Evolutionary conservation across 192 early-diverging fungal genomes (phyloP).

Genomic region (Coemansia sp.): DNA sequence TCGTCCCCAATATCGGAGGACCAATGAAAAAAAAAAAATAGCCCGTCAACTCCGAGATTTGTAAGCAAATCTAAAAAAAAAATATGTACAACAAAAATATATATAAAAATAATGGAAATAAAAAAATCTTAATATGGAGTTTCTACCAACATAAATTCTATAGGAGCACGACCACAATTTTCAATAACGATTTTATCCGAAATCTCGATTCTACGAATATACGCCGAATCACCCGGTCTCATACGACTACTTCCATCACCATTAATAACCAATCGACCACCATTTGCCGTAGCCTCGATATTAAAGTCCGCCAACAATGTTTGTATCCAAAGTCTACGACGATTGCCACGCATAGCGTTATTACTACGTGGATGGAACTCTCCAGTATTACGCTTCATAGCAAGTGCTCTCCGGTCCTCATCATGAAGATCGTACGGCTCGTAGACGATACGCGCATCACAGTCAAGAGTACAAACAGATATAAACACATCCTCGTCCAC

Average conservation of each 20-base stretch:
- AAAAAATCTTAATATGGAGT: slow-evolving; percentile 35
- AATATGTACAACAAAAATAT: neutral
- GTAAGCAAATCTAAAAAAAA: neutral
- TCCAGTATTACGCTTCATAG: slow-evolving; percentile 6
- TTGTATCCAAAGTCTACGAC: slow-evolving; percentile 49
- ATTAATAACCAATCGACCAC: slow-evolving; percentile 40
- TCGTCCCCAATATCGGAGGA: neutral
- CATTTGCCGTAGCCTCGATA: slow-evolving; percentile 20
- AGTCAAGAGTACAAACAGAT: slow-evolving; percentile 34
- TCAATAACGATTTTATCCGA: slow-evolving; percentile 26
- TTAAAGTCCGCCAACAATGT: slow-evolving; percentile 33
- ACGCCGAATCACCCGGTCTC: slow-evolving; percentile 49
- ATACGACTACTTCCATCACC: slow-evolving; percentile 39
- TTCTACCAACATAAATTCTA: slow-evolving; percentile 49
- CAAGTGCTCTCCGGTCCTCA: slow-evolving; percentile 9
- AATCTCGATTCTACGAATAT: slow-evolving; percentile 36
- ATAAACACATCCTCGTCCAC: slow-evolving; percentile 48
- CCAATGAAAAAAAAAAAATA: neutral
- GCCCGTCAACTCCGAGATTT: no score
- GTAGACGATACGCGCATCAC: slow-evolving; percentile 18
- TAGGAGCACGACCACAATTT: slow-evolving; percentile 42
- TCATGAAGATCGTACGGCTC: slow-evolving; percentile 48
- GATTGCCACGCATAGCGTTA: slow-evolving; percentile 20
- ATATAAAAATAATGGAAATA: neutral
- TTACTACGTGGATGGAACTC: neutral